Evolutionary conservation across 2,329 filamentous ascomycete genomes (phyloP).

Genomic region (Calcarisporium arbuscula): DNA sequence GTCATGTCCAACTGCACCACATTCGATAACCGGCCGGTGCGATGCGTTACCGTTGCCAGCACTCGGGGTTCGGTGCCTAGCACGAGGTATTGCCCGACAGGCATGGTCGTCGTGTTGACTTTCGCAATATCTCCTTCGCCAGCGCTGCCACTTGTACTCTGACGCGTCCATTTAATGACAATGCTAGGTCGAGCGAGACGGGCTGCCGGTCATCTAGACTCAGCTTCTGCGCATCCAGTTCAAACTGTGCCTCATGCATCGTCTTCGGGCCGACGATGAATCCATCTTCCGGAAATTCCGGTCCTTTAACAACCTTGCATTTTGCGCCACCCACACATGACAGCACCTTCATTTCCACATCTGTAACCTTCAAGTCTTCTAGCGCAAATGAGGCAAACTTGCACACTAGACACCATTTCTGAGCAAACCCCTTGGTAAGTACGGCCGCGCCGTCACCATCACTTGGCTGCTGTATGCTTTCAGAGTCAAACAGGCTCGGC

Average conservation of each 20-base stretch:
- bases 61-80: constrained; percentile 84
- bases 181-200: constrained; percentile 65
- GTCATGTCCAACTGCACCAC: constrained; percentile 49
- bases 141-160: no score
- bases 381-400: constrained; percentile 70
- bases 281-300: constrained; percentile 33
- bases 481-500: constrained; percentile 77
- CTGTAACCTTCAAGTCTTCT: constrained; percentile 59
- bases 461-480: constrained; percentile 33
- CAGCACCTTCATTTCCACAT: constrained; percentile 56
- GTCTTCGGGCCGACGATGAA: constrained; percentile 56
- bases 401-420: constrained; percentile 75
- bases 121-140: constrained; percentile 18
- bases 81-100: constrained; percentile 73
- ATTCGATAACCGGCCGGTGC: constrained; percentile 21
- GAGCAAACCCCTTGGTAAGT: constrained; percentile 56
- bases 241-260: constrained; percentile 66
- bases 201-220: constrained; percentile 77
- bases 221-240: constrained; percentile 66
- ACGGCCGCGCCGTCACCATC: constrained; percentile 23
- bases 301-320: constrained; percentile 42
- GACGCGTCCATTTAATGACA: constrained; percentile 69
- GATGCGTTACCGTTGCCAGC: constrained; percentile 52
- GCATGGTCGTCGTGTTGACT: constrained; percentile 60
- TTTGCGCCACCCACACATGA: constrained; percentile 55